Base-by-base conservation (phyloP, 2,329 filamentous ascomycete genomes). In the Volutella citrinella region DNA sequence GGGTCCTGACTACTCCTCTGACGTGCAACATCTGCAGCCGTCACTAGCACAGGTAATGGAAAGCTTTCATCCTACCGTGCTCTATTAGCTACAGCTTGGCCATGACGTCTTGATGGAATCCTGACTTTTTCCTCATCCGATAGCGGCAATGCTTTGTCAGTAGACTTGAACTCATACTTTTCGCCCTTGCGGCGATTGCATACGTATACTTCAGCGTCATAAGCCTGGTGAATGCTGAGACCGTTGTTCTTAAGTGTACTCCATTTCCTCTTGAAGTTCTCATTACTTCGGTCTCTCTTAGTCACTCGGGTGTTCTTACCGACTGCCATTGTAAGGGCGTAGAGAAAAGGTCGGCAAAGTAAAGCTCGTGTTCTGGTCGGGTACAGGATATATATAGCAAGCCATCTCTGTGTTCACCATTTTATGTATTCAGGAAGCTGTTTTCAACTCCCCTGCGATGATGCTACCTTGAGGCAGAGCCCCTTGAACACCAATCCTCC, bases 121-220 rank as follows among this genome's bases (percentile, higher is more conserved):
- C 15, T 28, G 11, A 40, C 37, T 21, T 40, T 40, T 32, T 44
- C 38, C 21, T 40, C n/a, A 6, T 41, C 30, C n/a, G 32, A 34
- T 5, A 45, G 36, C 8, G 32, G 32, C 25, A 41, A 37, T 3
- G 30, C 38, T 14, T 32, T 42, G 5, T 42, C 33, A 20, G 39
- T 39, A 39, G 42, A 45, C 32, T 42, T 39, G 4, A 45, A 45
- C 32, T 45, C 30, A 23, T 40, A 41, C 14, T 36, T 44, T 18
- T 44, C 17, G 6, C 41, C 30, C 18, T 32, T 40, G 10, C 27
- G 34, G 10, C 31, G 34, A 12, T 40, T 34, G 13, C 32, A 38
- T 9, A 43, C 27, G 16, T 41, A 43, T 23, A 45, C 27, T 22
- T 42, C 32, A 18, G 42, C 30, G 20, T 36, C 22, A n/a, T 42